phyloP scores from a whole-genome alignment of 176 grass and related monocot genomes.

The Hsuehochloa calcarea region DNA sequence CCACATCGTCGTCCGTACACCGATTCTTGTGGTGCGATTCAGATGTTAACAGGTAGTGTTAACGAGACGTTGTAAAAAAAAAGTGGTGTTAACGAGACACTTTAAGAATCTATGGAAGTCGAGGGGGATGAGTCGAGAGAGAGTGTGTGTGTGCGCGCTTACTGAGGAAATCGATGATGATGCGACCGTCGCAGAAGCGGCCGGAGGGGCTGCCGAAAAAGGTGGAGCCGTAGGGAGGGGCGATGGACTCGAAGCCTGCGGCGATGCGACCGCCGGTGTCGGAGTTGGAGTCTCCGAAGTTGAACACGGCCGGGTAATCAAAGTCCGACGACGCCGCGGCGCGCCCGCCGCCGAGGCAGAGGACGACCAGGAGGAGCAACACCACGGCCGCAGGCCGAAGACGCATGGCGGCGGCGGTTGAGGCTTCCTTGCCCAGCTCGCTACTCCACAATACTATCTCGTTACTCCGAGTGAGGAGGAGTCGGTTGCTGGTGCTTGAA shows the following conservation, averaged over 20 bases:
- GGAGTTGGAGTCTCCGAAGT: constrained; percentile 98
- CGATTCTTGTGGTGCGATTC: background rate
- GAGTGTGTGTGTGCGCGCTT: background rate
- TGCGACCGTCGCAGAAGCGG: constrained; percentile 89
- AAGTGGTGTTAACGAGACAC: too few species aligned
- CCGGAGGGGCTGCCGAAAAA: constrained; percentile 75
- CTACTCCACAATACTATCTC: background rate
- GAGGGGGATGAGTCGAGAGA: background rate
- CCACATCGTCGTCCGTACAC: background rate
- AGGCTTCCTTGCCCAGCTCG: constrained; percentile 23
- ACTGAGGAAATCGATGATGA: constrained; percentile 96
- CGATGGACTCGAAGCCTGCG: constrained; percentile 72
- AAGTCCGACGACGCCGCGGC: constrained; percentile 48
- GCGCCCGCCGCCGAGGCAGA: constrained; percentile 16
- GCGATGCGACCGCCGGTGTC: constrained; percentile 86
- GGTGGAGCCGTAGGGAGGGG: constrained; percentile 78
- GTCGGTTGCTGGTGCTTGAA: constrained; percentile 31
- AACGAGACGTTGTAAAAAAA: too few species aligned
- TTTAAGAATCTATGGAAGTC: background rate
- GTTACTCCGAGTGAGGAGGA: constrained; percentile 32
- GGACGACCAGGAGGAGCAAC: constrained; percentile 7
- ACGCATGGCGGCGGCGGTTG: constrained; percentile 35
- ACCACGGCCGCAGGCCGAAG: background rate
- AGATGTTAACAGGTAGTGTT: background rate
- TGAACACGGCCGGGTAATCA: constrained; percentile 77